Percentiles rank a stretch among this genome's conserved stretches.
phyloP scores from a whole-genome alignment of 1,284 basidiomycete genomes.

The Ceratobasidium sp. region DNA sequence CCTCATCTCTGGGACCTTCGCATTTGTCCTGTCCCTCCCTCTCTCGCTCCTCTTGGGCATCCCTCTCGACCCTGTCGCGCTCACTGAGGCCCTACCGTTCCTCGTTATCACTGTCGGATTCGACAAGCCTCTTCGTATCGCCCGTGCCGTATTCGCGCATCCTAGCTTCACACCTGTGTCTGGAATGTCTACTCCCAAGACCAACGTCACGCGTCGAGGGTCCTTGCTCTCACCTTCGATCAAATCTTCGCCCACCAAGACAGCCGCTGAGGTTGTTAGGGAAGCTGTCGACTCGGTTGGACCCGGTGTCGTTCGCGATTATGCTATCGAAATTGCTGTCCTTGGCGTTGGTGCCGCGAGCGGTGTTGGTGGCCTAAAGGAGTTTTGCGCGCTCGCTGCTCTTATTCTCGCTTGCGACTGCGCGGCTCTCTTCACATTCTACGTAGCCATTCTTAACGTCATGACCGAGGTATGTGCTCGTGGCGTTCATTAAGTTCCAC shows the following conservation, averaged over 20 bases:
- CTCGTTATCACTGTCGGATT: constrained; percentile 98
- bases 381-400: constrained; percentile 96
- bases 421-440: constrained; percentile 90
- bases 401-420: constrained; percentile 90
- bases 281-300: constrained; percentile 87
- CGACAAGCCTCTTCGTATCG: constrained; percentile 95
- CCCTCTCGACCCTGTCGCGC: constrained; percentile 90
- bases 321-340: constrained; percentile 92
- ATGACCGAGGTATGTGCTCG: constrained; percentile 85
- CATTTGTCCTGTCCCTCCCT: constrained; percentile 89
- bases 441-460: constrained; percentile 88
- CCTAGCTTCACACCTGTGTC: constrained; percentile 73
- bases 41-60: constrained; percentile 87
- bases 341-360: constrained; percentile 89
- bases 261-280: constrained; percentile 86
- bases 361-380: constrained; percentile 89
- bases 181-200: constrained; percentile 13
- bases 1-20: constrained; percentile 86
- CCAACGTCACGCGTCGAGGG: neutral
- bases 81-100: constrained; percentile 97
- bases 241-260: constrained; percentile 60
- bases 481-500: constrained; percentile 6
- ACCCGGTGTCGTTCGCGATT: constrained; percentile 90
- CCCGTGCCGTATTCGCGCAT: constrained; percentile 90
- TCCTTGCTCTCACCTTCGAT: neutral